Conservation (phyloP, 2,329 filamentous ascomycete species). For the Didymella glomerata region DNA sequence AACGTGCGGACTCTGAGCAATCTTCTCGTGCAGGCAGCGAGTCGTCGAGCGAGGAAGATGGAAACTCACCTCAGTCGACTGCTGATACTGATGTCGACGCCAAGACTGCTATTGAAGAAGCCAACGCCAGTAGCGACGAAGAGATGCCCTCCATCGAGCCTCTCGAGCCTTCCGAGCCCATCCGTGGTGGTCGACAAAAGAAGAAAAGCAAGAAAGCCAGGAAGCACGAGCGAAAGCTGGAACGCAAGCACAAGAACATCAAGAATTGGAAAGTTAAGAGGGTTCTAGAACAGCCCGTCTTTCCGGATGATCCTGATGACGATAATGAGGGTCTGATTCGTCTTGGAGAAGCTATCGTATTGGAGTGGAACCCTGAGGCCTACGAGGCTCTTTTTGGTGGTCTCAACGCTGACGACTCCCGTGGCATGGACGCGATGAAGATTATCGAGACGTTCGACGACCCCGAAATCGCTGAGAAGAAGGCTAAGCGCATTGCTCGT, state of each 20-base stretch:
- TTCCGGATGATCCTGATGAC: slow-evolving; percentile 45
- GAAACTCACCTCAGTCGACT: slow-evolving; percentile 39
- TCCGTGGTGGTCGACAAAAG: slow-evolving; percentile 41
- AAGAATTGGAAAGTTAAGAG: slow-evolving; percentile 46
- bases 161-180: slow-evolving; percentile 34
- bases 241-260: slow-evolving; percentile 43
- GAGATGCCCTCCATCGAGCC: slow-evolving; percentile 39
- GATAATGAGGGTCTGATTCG: slow-evolving; percentile 71
- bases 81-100: slow-evolving; percentile 32
- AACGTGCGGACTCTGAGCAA: slow-evolving; percentile 47
- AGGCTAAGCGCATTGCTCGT: slow-evolving; percentile 69
- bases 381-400: slow-evolving; percentile 74
- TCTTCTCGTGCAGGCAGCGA: slow-evolving; percentile 33
- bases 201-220: slow-evolving; percentile 47
- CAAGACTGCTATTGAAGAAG: slow-evolving; percentile 37
- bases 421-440: slow-evolving; percentile 69
- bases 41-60: slow-evolving; percentile 50
- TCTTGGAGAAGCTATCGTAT: slow-evolving; percentile 82
- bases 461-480: slow-evolving; percentile 69
- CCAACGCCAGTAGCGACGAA: slow-evolving; percentile 49
- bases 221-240: slow-evolving; percentile 41
- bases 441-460: slow-evolving; percentile 63
- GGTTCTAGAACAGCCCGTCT: slow-evolving; percentile 39
- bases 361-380: slow-evolving; percentile 81
- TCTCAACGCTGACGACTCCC: slow-evolving; percentile 56